Evolutionary conservation across 257 asterid genomes (phyloP), one percentile per base, ranked within the genome.

Genomic region (Striga asiatica): DNA sequence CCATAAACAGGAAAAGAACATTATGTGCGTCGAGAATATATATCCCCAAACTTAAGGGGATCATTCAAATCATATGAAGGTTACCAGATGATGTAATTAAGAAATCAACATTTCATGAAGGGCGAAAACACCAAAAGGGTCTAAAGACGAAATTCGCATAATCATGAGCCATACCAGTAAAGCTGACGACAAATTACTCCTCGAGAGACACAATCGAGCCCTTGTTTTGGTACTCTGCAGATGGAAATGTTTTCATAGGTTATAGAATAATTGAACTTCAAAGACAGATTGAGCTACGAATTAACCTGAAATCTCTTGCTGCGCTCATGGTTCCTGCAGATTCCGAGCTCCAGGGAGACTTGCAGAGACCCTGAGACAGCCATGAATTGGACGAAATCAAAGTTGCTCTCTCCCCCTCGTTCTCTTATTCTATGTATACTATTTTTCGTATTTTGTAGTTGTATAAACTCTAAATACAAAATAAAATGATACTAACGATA

Each of bases 341-440:
- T 66, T 68, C 83, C 95, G 58, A 75, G 71, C 60, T 75, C 72
- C 64, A 62, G 78, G 62, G 86, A 76, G 49, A 80, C 71, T 63
- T 85, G 95, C 81, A 80, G 76, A 75, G 93, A 79, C 76, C 83
- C 81, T 57, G 65, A 70, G 32, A 66, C 68, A 45, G 81, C 89
- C 95, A 85, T 72, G 52, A 66, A 66, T 41, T n/a, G 61, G 55
- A 43, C 45, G 66, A 68, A 57, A n/a, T 27, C 63, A 24, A 48
- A 43, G 13, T 55, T 66, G 22, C 57, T 64, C 60, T 56, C 56
- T 24, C 32, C 31, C 22, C 35, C 56, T 42, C 11, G 19, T 22
- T 48, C 56, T 21, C 72, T 52, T 11, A 2, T 38, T 38, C n/a
- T n/a, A n/a, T n/a, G n/a, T n/a, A n/a, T n/a, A n/a, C n/a, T n/a